A percentile compares a stretch with the other conserved stretches of the same genome.
These are phyloP conservation scores for Rhodotorula sphaerocarpa DNA, from an alignment of 768 basidiomycete species.

Conservation along the genomic window DNA sequence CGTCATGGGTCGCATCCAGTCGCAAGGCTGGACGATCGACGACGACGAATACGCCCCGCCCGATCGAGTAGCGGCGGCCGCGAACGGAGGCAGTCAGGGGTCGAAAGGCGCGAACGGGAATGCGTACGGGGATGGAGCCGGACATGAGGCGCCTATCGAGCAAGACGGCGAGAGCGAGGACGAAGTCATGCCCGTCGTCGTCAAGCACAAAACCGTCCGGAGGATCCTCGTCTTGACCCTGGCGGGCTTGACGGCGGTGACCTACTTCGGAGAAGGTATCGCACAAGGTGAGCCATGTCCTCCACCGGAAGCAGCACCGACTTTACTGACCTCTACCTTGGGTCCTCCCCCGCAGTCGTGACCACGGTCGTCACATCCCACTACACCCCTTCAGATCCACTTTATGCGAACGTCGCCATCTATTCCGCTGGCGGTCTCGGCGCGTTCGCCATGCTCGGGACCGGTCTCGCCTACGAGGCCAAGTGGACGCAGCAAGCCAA, in stretches of 20 bases:
- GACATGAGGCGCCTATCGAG: not conserved
- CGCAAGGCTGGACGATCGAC: constrained; percentile 12
- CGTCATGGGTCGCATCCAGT: constrained; percentile 20
- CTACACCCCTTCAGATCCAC: constrained; percentile 67
- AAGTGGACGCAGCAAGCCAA: constrained; percentile 66
- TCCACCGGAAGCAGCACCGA: constrained; percentile 44
- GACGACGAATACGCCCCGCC: constrained; percentile 14
- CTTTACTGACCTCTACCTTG: constrained; percentile 43
- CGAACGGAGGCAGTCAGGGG: not conserved
- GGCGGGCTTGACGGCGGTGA: constrained; percentile 60
- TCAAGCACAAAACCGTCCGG: constrained; percentile 8
- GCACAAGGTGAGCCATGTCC: constrained; percentile 42
- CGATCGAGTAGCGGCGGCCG: not conserved
- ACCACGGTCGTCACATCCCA: constrained; percentile 19
- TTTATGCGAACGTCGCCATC: constrained; percentile 84
- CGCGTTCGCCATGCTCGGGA: constrained; percentile 40
- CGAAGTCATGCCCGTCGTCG: constrained; percentile 27
- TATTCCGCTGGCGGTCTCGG: constrained; percentile 73
- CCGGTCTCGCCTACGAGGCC: constrained; percentile 61
- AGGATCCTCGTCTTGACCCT: constrained; percentile 57
- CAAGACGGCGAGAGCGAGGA: constrained; percentile 11
- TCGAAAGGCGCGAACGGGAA: not conserved
- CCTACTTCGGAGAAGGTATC: constrained; percentile 69
- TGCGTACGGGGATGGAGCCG: not conserved
- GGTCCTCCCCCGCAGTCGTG: constrained; percentile 15